phyloP scores from a whole-genome alignment of 345 rosid species.

The Ailanthus altissimus region DNA sequence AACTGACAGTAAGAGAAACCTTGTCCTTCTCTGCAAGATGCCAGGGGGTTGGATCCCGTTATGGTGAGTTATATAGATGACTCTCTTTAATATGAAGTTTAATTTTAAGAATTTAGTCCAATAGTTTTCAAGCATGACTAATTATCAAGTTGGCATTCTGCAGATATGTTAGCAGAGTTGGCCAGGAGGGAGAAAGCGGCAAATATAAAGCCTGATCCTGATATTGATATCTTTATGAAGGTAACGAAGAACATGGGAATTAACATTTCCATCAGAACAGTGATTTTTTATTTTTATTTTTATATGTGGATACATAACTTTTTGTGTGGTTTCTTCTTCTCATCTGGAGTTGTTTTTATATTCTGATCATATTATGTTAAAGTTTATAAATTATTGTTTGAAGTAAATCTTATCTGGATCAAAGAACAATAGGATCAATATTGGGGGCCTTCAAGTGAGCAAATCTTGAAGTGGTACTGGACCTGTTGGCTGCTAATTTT shows the following conservation, averaged over 20 bases:
- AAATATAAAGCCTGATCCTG: conserved; percentile 76
- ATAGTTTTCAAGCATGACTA: background rate
- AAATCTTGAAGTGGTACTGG: background rate
- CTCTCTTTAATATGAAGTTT: no score
- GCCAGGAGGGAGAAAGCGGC: conserved; percentile 73
- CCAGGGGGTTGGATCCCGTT: conserved; percentile 70
- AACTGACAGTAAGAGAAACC: conserved; percentile 78
- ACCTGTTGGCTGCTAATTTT: background rate
- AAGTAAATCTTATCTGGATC: no score
- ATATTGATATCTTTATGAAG: conserved; percentile 84
- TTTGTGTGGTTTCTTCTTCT: background rate
- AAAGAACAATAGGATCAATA: background rate
- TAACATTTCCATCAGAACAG: background rate
- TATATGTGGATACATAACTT: background rate
- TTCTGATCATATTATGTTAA: background rate
- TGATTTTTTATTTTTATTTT: no score
- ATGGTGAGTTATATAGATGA: conserved; percentile 40
- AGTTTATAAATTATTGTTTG: no score
- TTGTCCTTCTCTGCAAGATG: conserved; percentile 76
- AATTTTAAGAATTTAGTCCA: background rate
- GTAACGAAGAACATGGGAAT: conserved; percentile 31
- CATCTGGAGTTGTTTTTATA: background rate
- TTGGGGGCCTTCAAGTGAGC: background rate
- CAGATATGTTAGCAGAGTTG: conserved; percentile 76
- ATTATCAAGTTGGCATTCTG: background rate